Percentiles rank a stretch among this genome's conserved stretches.
phyloP scores from a whole-genome alignment of 2,329 filamentous ascomycete genomes.

The Colletotrichum lupini region DNA sequence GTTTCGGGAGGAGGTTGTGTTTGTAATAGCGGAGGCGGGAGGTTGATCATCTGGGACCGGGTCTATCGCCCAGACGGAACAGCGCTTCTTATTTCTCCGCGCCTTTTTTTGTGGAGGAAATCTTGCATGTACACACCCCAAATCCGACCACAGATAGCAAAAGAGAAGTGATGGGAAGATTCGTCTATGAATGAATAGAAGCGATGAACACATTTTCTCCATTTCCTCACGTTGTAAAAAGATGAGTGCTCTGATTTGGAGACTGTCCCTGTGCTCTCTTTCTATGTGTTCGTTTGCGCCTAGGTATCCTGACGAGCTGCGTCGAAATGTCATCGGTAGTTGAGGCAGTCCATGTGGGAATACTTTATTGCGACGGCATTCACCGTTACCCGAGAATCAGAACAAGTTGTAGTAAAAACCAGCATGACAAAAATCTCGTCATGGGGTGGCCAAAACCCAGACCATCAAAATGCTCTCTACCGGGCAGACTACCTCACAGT shows the following conservation, averaged over 20 bases:
- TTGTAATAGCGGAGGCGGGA: constrained; percentile 15
- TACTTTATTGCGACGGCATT: too few species aligned
- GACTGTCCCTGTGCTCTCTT: not conserved
- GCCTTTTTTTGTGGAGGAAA: not conserved
- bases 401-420: too few species aligned
- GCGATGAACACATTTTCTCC: not conserved
- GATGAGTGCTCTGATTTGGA: not conserved
- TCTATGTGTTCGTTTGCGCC: too few species aligned
- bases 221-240: not conserved
- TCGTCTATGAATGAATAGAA: not conserved
- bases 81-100: not conserved
- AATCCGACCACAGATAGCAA: not conserved
- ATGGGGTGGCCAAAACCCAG: not conserved
- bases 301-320: not conserved
- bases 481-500: not conserved
- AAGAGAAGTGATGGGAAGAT: not conserved
- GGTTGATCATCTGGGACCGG: not conserved
- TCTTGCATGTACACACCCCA: not conserved
- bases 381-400: too few species aligned
- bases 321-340: too few species aligned
- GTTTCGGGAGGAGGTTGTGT: not conserved
- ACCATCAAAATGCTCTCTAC: not conserved
- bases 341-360: too few species aligned
- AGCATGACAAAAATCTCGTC: not conserved
- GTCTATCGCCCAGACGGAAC: not conserved